Base-by-base conservation (phyloP, 169 alveolate species). In the Blepharisma undulans region DNA sequence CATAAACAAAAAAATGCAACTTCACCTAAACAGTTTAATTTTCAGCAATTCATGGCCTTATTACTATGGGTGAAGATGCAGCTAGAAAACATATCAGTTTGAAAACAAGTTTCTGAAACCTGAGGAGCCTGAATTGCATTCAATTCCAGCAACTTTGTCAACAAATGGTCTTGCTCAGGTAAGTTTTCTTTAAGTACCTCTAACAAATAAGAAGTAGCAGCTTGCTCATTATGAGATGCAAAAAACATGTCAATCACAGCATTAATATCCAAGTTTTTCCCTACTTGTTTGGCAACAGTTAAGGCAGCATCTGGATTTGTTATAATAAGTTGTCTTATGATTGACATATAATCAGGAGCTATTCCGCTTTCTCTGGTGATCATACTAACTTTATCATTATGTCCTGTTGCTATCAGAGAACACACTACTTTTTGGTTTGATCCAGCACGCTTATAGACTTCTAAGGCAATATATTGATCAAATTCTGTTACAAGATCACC, bases 161-260 rank as follows among this genome's bases (percentile, higher is more conserved):
- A 99, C 34, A 99, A 97, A 90, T 97, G 98, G 29, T 99, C 99
- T 92, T 99, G 99, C 96, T 99, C 99, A 27, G 99, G 99, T 94
- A 97, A 97, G 96, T 99, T 98, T 60, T 97, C 98, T 95, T 98
- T 98, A 89, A 99, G 97, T 91, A 98, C 99, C 85, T 99, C 99
- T 76, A 99, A 97, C 92, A 99, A 94, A 90, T 99, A 97, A 27
- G 99, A 98, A 48, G 99, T 99, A 66, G 99, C 94, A 95, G 99
- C 99, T 95, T 99, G 99, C 82, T 98, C 96, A 90, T 98, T 97
- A 80, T 98, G 96, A 90, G 94, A 98, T 61, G 97, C 96, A 93
- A 98, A 94, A 98, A 98, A 95, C 84, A 97, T 95, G 78, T 98
- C 98, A 84, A 97, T 98, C 90, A 98, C 82, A 88, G 87, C 91